Evolutionary conservation across 805 yeast genomes (phyloP).

Genomic region (Ogataea ganodermae): DNA sequence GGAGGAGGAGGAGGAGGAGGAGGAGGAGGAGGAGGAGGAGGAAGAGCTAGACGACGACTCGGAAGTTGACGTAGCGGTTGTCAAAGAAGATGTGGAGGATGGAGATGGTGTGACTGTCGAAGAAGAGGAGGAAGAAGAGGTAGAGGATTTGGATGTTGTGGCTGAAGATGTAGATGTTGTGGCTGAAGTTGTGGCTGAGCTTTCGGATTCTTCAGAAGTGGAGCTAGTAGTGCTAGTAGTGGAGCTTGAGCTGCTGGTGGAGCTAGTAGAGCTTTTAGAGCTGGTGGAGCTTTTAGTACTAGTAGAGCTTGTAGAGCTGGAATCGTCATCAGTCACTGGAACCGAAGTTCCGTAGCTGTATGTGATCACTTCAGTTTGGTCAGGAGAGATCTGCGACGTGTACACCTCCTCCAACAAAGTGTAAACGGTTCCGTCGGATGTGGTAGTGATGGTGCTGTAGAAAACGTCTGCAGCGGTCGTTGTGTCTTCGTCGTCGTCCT

Average conservation of each 20-base stretch:
- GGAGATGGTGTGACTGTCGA: conserved; percentile 15
- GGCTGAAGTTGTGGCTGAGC: background rate
- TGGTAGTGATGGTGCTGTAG: conserved; percentile 23
- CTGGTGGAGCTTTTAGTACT: conserved; percentile 18
- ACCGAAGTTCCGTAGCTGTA: conserved; percentile 20
- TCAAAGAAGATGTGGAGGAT: conserved; percentile 11
- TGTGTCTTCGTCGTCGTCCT: background rate
- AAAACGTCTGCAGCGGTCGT: conserved; percentile 9
- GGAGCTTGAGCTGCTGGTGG: no score
- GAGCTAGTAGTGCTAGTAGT: conserved; percentile 8
- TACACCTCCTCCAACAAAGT: conserved; percentile 29
- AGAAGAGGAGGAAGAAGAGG: conserved; percentile 12
- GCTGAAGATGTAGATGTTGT: conserved; percentile 3
- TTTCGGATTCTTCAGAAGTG: background rate
- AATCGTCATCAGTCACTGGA: conserved; percentile 6
- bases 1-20: conserved; percentile 25
- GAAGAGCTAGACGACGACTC: conserved; percentile 23
- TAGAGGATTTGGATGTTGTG: conserved; percentile 11
- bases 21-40: conserved; percentile 10
- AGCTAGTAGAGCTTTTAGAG: conserved; percentile 35
- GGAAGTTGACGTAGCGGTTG: conserved; percentile 18
- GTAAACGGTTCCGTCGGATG: conserved; percentile 19
- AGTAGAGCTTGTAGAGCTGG: conserved; percentile 6
- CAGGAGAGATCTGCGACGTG: conserved; percentile 32
- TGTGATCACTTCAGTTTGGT: conserved; percentile 23